Evolutionary conservation across 2,329 filamentous ascomycete genomes (phyloP).

Genomic region (Acephala macrosclerotiorum): DNA sequence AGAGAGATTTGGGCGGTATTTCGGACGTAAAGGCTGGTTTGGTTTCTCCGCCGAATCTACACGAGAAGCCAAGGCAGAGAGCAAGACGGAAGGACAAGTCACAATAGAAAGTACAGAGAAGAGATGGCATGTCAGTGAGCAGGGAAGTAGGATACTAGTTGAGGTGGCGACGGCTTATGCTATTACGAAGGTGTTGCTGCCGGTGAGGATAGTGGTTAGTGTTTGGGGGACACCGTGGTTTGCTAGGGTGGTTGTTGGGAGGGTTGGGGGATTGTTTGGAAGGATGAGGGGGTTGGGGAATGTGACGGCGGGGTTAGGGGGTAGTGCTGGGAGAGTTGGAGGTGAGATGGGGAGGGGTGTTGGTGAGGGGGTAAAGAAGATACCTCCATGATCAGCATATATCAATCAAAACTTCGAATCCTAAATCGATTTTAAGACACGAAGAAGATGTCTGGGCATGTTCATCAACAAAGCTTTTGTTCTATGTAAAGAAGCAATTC

Average conservation of each 20-base stretch:
- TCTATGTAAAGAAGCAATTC: slow-evolving; percentile 9
- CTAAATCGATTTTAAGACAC: not conserved
- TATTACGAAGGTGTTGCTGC: slow-evolving; percentile 85
- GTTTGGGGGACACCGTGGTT: slow-evolving; percentile 95
- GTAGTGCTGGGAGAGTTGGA: slow-evolving; percentile 1
- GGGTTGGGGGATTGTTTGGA: slow-evolving; percentile 42
- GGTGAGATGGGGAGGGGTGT: slow-evolving; percentile 15
- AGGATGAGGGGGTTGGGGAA: not conserved
- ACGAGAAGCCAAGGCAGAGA: slow-evolving; percentile 32
- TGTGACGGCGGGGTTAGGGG: not conserved
- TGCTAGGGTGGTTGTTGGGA: slow-evolving; percentile 69
- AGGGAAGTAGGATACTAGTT: slow-evolving; percentile 53
- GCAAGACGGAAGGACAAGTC: slow-evolving; percentile 24
- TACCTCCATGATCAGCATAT: not conserved
- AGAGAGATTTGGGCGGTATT: slow-evolving; percentile 79
- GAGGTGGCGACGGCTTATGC: slow-evolving; percentile 90
- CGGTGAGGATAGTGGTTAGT: slow-evolving; percentile 77
- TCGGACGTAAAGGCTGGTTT: slow-evolving; percentile 84
- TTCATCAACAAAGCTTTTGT: slow-evolving; percentile 16
- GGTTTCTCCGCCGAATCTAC: slow-evolving; percentile 53
- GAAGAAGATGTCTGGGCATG: not conserved
- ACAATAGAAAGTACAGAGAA: slow-evolving; percentile 44
- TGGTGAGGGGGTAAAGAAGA: slow-evolving; percentile 16
- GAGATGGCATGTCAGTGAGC: slow-evolving; percentile 38
- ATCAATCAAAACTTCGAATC: not conserved